A percentile compares a stretch with the other conserved stretches of the same genome.
phyloP scores from a whole-genome alignment of 352 stramenopile species.

The Peronospora farinosa region DNA sequence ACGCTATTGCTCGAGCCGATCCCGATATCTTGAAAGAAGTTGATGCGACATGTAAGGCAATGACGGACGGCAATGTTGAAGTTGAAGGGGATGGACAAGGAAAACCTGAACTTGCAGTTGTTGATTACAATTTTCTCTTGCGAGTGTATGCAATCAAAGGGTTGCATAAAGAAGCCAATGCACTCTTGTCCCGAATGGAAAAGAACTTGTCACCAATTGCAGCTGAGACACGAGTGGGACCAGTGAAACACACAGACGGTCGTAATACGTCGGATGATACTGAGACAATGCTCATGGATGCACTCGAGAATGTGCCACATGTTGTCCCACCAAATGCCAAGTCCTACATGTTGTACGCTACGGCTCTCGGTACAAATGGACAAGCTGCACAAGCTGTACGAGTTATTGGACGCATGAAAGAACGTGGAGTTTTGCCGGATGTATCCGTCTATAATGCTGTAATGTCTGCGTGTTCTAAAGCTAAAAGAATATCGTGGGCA shows the following conservation, averaged over 20 bases:
- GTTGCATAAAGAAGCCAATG: constrained; percentile 50
- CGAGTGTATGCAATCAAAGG: constrained; percentile 68
- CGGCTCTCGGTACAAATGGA: constrained; percentile 38
- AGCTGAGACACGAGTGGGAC: constrained; percentile 1
- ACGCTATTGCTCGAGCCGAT: constrained; percentile 47
- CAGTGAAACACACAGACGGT: too few species aligned
- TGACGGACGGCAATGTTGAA: constrained; percentile 12
- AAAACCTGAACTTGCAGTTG: constrained; percentile 33
- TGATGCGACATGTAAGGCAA: constrained; percentile 18
- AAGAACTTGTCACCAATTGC: constrained; percentile 36
- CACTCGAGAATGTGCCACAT: constrained; percentile 47
- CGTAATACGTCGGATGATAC: constrained; percentile 20
- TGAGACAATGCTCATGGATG: constrained; percentile 32
- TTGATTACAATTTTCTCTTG: constrained; percentile 76
- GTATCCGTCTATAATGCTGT: constrained; percentile 71
- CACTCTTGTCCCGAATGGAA: constrained; percentile 68
- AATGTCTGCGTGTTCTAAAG: constrained; percentile 78
- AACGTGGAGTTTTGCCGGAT: constrained; percentile 50
- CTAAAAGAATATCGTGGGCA: constrained; percentile 50
- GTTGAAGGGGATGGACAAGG: constrained; percentile 13
- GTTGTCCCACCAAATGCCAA: constrained; percentile 41
- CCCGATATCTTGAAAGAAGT: constrained; percentile 40
- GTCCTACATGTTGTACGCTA: constrained; percentile 79
- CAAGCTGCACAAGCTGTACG: constrained; percentile 53
- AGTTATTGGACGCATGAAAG: constrained; percentile 77